These are phyloP conservation scores for Flaveria sonorensis DNA, from an alignment of 129 eudicot species.

Conservation along the genomic window DNA sequence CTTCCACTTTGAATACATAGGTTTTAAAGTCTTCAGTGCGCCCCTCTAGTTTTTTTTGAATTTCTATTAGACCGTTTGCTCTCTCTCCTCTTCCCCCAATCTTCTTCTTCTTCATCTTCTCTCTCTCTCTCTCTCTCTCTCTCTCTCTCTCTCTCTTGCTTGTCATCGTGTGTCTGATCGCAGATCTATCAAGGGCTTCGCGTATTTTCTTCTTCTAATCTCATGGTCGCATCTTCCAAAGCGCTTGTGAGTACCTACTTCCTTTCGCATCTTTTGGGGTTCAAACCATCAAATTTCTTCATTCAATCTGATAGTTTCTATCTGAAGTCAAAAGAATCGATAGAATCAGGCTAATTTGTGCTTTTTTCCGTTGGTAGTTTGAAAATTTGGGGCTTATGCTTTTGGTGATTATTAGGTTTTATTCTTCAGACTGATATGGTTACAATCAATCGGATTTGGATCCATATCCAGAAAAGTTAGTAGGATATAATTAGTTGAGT, in stretches of 20 bases:
- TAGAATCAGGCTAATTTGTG: not conserved
- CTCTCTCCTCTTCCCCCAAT: constrained; percentile 24
- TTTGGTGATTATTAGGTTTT: constrained; percentile 21
- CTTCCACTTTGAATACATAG: not conserved
- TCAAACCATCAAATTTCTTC: constrained; percentile 18
- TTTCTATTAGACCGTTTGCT: constrained; percentile 39
- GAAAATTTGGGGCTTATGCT: not conserved
- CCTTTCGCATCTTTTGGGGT: constrained; percentile 20
- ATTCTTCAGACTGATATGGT: no score
- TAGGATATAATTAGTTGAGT: not conserved
- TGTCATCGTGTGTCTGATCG: constrained; percentile 9
- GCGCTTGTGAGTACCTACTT: constrained; percentile 17
- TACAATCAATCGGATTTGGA: constrained; percentile 1
- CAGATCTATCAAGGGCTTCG: constrained; percentile 26
- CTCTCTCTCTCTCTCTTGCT: constrained; percentile 5
- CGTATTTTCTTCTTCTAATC: constrained; percentile 2
- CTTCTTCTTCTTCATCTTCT: not conserved
- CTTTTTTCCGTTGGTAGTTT: not conserved
- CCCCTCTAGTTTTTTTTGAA: constrained; percentile 32
- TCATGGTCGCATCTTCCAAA: not conserved
- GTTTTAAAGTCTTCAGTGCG: constrained; percentile 19
- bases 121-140: no score
- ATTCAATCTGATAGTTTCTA: constrained; percentile 4
- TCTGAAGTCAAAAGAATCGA: not conserved
- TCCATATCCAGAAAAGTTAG: not conserved